Base-by-base conservation (phyloP, 345 rosid genomes). In the Boechera retrofracta region DNA sequence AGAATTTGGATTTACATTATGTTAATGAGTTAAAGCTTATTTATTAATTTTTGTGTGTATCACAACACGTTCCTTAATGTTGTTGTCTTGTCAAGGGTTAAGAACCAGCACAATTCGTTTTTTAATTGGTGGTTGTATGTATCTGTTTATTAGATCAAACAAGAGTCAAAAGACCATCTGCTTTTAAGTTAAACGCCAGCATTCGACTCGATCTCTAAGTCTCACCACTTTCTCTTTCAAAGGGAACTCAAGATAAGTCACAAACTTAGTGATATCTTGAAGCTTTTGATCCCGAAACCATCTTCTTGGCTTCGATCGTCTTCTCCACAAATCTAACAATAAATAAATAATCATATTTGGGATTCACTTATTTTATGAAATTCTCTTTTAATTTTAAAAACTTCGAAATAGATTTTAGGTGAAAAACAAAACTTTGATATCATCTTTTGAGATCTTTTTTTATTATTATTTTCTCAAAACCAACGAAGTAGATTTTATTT, bases 21-120 rank as follows among this genome's bases (percentile, higher is more conserved):
- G 72, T 77, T 44, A 26, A 48, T 13, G 67, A 59, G 67, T 71
- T 71, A 26, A 54, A 33, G 28, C 45, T 47, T 33, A 9, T 47
- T 33, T 10, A 8, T 42, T 59, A 56, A 71, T 72, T 72, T 41
- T n/a, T 15, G 38, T 70, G 1, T 69, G 42, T 56, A 12, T 42
- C 54, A 67, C 21, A 64, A 29, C 56, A 29, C 15, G 31, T 28
- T 21, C 38, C 48, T n/a, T 29, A 56, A 21, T 56, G 61, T 48
- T 66, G 71, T 48, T 66, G 44, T 31, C 7, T 10, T 47, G 15
- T 47, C 5, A 31, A 31, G 57, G 33, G 48, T 62, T 41, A 21
- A 39, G 33, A 53, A 53, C 32, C 58, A 24, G 49, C 10, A 38
- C 49, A 4, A 60, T 36, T 60, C n/a, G 24, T 21, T 29, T 28